Conservation (phyloP, 805 yeast species). For the Allodekkera sacchari region DNA sequence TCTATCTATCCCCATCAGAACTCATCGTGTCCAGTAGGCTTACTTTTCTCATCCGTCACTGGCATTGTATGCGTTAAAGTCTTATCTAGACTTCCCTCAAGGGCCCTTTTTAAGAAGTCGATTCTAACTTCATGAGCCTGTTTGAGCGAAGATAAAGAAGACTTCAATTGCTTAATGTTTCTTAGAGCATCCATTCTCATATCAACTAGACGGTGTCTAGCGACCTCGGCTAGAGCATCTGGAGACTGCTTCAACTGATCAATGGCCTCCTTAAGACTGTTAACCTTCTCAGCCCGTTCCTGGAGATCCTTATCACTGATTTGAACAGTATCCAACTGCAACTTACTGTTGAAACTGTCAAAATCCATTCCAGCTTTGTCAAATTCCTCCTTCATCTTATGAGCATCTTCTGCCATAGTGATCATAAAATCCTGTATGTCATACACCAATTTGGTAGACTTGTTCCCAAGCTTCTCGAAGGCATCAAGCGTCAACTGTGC, state of each 20-base stretch:
- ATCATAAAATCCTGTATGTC: conserved; percentile 36
- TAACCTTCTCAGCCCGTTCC: conserved; percentile 15
- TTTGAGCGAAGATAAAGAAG: conserved; percentile 10
- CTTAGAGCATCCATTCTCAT: conserved; percentile 15
- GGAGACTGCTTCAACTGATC: conserved; percentile 20
- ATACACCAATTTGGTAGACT: conserved; percentile 33
- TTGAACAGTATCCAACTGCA: conserved; percentile 26
- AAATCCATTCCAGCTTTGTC: conserved; percentile 40
- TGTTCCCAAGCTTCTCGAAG: conserved; percentile 34
- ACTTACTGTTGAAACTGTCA: conserved; percentile 40
- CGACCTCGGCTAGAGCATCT: conserved; percentile 8
- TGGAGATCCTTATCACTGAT: conserved; percentile 22
- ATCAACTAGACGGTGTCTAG: conserved; percentile 17
- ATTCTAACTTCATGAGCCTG: conserved; percentile 22
- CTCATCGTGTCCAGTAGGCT: conserved; percentile 5
- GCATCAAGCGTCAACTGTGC: conserved; percentile 40
- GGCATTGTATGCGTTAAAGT: too few species aligned
- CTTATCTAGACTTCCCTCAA: too few species aligned
- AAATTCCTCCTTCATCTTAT: conserved; percentile 33
- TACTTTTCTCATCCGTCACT: too few species aligned
- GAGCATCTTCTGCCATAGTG: conserved; percentile 37
- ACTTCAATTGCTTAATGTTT: conserved; percentile 12
- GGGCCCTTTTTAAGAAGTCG: conserved; percentile 16
- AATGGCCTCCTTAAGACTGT: conserved; percentile 21
- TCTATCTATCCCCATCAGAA: conserved; percentile 1